These are phyloP conservation scores for Blastomyces parvus DNA, from an alignment of 2,329 filamentous ascomycete species.

Conservation along the genomic window DNA sequence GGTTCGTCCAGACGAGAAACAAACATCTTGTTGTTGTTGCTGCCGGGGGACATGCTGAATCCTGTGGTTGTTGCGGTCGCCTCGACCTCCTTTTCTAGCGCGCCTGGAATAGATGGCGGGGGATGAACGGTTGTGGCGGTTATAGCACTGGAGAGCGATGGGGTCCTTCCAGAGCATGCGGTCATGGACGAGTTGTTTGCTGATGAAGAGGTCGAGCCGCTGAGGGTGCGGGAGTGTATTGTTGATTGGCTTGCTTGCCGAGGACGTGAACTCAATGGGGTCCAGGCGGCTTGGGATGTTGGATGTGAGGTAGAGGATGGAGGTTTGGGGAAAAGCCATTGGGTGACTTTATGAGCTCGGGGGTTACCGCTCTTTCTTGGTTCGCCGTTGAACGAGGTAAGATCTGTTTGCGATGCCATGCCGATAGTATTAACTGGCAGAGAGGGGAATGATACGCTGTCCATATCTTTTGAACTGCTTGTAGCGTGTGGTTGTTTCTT, in stretches of 20 bases:
- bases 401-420: not conserved
- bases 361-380: slow-evolving; percentile 13
- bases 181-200: slow-evolving; percentile 23
- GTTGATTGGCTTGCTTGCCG: slow-evolving; percentile 5
- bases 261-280: not conserved
- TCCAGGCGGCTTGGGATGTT: slow-evolving; percentile 14
- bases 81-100: slow-evolving; percentile 20
- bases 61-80: not conserved
- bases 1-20: slow-evolving; percentile 12
- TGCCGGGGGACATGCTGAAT: slow-evolving; percentile 8
- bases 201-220: slow-evolving; percentile 28
- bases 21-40: slow-evolving; percentile 6
- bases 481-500: not conserved
- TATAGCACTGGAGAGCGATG: slow-evolving; percentile 25
- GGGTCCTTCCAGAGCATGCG: slow-evolving; percentile 17
- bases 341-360: slow-evolving; percentile 23
- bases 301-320: slow-evolving; percentile 14
- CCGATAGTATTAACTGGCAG: not conserved
- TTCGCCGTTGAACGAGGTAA: slow-evolving; percentile 8
- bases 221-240: slow-evolving; percentile 24
- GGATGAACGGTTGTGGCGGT: slow-evolving; percentile 16
- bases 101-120: slow-evolving; percentile 11
- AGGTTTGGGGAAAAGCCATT: slow-evolving; percentile 24
- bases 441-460: not conserved
- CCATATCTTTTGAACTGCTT: not conserved